A percentile compares a stretch with the other conserved stretches of the same genome.
Conservation (phyloP, 2,329 filamentous ascomycete genomes). For the Paecilomyces formosus region DNA sequence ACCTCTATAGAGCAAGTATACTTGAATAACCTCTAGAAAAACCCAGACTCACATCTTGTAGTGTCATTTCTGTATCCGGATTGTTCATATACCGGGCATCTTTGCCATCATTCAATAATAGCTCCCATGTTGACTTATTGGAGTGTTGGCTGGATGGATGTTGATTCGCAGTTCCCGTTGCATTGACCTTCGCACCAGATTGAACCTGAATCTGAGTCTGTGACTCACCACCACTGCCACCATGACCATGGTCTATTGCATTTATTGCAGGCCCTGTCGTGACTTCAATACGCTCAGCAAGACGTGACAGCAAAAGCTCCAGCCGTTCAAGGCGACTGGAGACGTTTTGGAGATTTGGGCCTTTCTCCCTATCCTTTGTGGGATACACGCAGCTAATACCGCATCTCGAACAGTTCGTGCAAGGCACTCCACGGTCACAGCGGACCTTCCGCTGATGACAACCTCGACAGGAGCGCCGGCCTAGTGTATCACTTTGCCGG, state of each 20-base stretch:
- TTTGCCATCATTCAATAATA: slow-evolving; percentile 5
- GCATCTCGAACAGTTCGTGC: slow-evolving; percentile 14
- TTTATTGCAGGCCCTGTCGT: background rate
- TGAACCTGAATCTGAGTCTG: background rate
- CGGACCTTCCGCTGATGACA: slow-evolving; percentile 22
- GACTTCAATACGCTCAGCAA: slow-evolving; percentile 1
- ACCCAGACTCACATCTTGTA: background rate
- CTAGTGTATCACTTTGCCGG: slow-evolving; percentile 1
- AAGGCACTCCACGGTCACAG: slow-evolving; percentile 19
- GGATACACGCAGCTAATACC: slow-evolving; percentile 9
- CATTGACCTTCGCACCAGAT: background rate
- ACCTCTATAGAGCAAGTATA: background rate
- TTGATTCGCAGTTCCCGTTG: background rate
- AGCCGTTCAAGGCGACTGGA: slow-evolving; percentile 7
- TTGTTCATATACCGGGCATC: slow-evolving; percentile 3
- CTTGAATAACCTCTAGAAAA: background rate
- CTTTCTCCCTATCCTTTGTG: slow-evolving; percentile 7
- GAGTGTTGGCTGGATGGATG: background rate
- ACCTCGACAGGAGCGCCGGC: slow-evolving; percentile 10
- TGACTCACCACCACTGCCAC: background rate
- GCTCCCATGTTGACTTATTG: slow-evolving; percentile 6
- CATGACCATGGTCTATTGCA: background rate
- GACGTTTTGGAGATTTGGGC: slow-evolving; percentile 9
- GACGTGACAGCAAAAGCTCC: slow-evolving; percentile 6
- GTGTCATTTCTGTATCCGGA: slow-evolving; percentile 2